Conservation (phyloP, 495 filamentous ascomycete genomes). For the Physcia stellaris region DNA sequence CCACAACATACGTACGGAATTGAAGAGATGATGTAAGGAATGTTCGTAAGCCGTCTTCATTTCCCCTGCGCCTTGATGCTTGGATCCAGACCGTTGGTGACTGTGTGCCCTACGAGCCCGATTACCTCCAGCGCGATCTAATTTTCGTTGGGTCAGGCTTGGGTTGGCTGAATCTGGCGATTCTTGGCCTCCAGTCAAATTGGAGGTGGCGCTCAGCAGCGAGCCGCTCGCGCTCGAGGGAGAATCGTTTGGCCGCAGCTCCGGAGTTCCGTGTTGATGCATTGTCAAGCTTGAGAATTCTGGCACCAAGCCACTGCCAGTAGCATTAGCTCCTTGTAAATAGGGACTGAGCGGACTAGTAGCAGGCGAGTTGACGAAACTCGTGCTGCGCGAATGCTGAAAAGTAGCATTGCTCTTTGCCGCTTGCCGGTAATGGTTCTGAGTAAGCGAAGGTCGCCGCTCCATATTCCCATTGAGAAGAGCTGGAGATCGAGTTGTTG, state of each 20-base stretch:
- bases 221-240: conserved; percentile 5
- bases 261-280: conserved; percentile 10
- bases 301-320: conserved; percentile 23
- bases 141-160: conserved; percentile 28
- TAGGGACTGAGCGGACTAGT: conserved; percentile 75
- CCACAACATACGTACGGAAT: conserved; percentile 44
- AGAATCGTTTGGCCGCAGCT: conserved; percentile 12
- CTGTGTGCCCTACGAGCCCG: conserved; percentile 54
- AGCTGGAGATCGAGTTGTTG: conserved; percentile 26
- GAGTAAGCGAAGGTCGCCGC: conserved; percentile 53
- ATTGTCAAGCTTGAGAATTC: conserved; percentile 25
- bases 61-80: conserved; percentile 56
- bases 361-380: conserved; percentile 48
- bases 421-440: conserved; percentile 84
- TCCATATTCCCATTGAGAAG: conserved; percentile 47
- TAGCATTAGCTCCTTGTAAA: conserved; percentile 57
- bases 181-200: conserved; percentile 7
- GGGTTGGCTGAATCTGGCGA: conserved; percentile 1
- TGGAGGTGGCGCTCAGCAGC: conserved; percentile 2
- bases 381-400: conserved; percentile 84
- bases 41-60: conserved; percentile 90
- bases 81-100: conserved; percentile 74
- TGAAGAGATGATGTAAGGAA: conserved; percentile 91
- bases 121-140: conserved; percentile 51
- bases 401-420: conserved; percentile 82